Evolutionary conservation across 306 rosid genomes (phyloP).

Genomic region (Mimosa pudica): DNA sequence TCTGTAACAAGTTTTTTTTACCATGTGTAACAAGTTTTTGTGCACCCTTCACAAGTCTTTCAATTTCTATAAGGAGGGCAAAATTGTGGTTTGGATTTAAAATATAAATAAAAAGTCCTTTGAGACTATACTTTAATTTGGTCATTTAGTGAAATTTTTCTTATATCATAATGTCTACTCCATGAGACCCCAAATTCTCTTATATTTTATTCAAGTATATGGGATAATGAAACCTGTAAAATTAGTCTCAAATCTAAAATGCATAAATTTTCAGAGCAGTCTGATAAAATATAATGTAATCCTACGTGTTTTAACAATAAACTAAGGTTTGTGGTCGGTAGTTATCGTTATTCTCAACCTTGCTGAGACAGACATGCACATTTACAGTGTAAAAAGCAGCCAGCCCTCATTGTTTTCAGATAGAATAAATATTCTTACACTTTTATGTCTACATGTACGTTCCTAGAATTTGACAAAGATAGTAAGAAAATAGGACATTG

Average conservation of each 20-base stretch:
- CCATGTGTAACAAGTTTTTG: too few relatives aligned
- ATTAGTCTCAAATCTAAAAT: neutral
- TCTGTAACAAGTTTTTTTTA: too few relatives aligned
- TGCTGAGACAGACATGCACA: neutral
- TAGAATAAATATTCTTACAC: neutral
- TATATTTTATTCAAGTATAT: too few relatives aligned
- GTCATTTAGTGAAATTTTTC: too few relatives aligned
- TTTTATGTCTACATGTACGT: neutral
- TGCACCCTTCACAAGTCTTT: too few relatives aligned
- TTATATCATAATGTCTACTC: too few relatives aligned
- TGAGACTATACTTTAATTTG: too few relatives aligned
- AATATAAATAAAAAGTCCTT: too few relatives aligned
- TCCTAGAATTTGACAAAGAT: neutral
- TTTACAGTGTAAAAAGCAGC: neutral
- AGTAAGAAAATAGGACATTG: neutral
- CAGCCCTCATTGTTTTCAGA: neutral
- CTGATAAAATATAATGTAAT: neutral
- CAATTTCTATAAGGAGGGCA: too few relatives aligned
- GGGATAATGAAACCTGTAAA: neutral
- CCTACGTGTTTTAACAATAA: slow-evolving; percentile 15
- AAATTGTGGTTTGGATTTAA: too few relatives aligned
- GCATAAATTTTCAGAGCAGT: neutral
- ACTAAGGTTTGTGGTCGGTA: slow-evolving; percentile 36
- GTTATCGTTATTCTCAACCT: slow-evolving; percentile 52
- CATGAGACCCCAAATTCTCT: too few relatives aligned